phyloP scores from a whole-genome alignment of 2,329 filamentous ascomycete species.

The Penicillium sp. region DNA sequence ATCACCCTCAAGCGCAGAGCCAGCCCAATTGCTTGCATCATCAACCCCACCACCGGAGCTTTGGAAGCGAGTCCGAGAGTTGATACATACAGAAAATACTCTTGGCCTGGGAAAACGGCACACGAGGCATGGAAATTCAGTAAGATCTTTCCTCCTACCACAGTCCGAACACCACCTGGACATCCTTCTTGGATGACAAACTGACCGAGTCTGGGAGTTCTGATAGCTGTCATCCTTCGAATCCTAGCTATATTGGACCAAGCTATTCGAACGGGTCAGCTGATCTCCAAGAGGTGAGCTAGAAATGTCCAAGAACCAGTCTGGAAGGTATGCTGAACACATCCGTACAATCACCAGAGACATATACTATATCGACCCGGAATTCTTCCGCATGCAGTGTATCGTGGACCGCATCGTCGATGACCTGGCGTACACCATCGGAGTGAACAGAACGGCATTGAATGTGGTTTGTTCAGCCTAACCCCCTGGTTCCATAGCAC shows the following conservation, averaged over 20 bases:
- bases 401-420: slow-evolving; percentile 60
- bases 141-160: slow-evolving; percentile 15
- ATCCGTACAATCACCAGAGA: slow-evolving; percentile 46
- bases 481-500: neutral
- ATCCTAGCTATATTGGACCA: slow-evolving; percentile 56
- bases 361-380: slow-evolving; percentile 62
- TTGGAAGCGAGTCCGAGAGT: slow-evolving; percentile 23
- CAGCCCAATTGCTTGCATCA: slow-evolving; percentile 18
- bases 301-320: neutral
- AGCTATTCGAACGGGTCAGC: slow-evolving; percentile 47
- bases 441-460: slow-evolving; percentile 52
- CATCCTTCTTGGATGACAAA: neutral
- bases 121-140: slow-evolving; percentile 57
- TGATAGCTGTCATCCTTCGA: slow-evolving; percentile 52
- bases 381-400: slow-evolving; percentile 56
- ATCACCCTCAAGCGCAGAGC: slow-evolving; percentile 31
- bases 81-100: slow-evolving; percentile 35
- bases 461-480: slow-evolving; percentile 52
- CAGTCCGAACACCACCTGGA: too few relatives aligned
- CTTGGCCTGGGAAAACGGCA: slow-evolving; percentile 54
- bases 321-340: neutral
- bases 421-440: slow-evolving; percentile 59
- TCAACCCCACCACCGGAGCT: slow-evolving; percentile 31
- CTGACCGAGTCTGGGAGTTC: slow-evolving; percentile 10
- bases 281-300: slow-evolving; percentile 57